Conservation (phyloP, 257 asterid species). For the Nicotiana paniculata region DNA sequence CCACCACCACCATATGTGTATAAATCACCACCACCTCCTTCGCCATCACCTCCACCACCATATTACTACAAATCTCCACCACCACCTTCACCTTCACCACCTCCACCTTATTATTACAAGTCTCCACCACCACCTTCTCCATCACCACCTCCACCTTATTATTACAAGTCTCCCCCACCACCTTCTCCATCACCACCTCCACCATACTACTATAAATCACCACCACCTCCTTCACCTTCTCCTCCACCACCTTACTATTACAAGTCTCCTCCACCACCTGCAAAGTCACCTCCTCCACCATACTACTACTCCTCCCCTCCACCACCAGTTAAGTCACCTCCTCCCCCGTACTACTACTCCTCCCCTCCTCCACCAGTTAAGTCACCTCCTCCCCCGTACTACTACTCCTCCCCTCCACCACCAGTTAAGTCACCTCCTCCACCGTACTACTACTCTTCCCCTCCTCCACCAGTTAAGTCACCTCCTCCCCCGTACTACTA, state of each 20-base stretch:
- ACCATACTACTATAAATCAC: conserved; percentile 10
- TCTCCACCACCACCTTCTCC: conserved; percentile 30
- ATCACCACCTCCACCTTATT: conserved; percentile 17
- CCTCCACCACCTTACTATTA: conserved; percentile 31
- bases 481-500: conserved; percentile 35
- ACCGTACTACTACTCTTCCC: conserved; percentile 15
- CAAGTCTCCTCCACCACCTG: conserved; percentile 33
- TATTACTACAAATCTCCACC: conserved; percentile 25
- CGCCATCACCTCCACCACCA: conserved; percentile 11
- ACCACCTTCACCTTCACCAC: conserved; percentile 7
- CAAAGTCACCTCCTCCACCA: conserved; percentile 33
- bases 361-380: conserved; percentile 36
- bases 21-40: conserved; percentile 41
- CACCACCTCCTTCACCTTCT: background rate
- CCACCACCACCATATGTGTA: conserved; percentile 38
- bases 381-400: conserved; percentile 40
- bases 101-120: conserved; percentile 22
- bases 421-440: conserved; percentile 33
- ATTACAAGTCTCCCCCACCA: conserved; percentile 19
- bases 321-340: conserved; percentile 28
- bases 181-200: background rate
- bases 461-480: conserved; percentile 26
- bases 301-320: conserved; percentile 20
- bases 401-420: conserved; percentile 35
- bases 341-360: conserved; percentile 28